Conservation (phyloP, 257 asterid genomes). For the Linaria vulgaris region DNA sequence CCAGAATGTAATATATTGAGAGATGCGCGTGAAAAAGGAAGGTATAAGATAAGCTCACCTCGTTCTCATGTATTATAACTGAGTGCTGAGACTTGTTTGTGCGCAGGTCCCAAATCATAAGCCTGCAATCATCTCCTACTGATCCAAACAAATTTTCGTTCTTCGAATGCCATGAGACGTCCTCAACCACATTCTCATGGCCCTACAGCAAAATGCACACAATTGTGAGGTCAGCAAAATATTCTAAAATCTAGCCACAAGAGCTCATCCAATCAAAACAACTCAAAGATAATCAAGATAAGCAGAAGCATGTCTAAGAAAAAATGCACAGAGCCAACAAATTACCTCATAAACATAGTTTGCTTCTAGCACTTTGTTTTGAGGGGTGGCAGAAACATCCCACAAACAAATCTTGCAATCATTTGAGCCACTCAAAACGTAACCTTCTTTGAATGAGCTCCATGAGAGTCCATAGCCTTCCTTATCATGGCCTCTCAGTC, state of each 20-base stretch:
- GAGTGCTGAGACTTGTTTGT: constrained; percentile 78
- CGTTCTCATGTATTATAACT: constrained; percentile 70
- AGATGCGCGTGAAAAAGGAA: neutral
- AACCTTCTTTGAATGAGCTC: constrained; percentile 79
- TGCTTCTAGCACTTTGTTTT: constrained; percentile 64
- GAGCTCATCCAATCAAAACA: constrained; percentile 9
- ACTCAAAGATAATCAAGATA: constrained; percentile 3
- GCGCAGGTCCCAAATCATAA: constrained; percentile 89
- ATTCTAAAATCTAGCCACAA: neutral
- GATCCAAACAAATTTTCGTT: constrained; percentile 81
- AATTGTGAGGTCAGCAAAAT: constrained; percentile 6
- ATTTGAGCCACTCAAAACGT: constrained; percentile 84
- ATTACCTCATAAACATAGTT: constrained; percentile 57
- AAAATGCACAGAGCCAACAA: constrained; percentile 1
- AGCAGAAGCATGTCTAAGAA: neutral
- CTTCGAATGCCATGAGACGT: constrained; percentile 87
- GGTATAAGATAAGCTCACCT: constrained; percentile 42
- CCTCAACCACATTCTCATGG: constrained; percentile 77
- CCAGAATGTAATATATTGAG: neutral
- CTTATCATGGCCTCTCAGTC: constrained; percentile 74
- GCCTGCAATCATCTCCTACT: constrained; percentile 93
- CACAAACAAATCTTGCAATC: constrained; percentile 85
- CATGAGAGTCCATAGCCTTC: constrained; percentile 97
- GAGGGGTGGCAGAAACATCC: constrained; percentile 75
- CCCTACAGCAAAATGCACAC: constrained; percentile 48